These are phyloP conservation scores for Kodamaea lidongshanica DNA, from an alignment of 805 yeast genomes.

Conservation along the genomic window DNA sequence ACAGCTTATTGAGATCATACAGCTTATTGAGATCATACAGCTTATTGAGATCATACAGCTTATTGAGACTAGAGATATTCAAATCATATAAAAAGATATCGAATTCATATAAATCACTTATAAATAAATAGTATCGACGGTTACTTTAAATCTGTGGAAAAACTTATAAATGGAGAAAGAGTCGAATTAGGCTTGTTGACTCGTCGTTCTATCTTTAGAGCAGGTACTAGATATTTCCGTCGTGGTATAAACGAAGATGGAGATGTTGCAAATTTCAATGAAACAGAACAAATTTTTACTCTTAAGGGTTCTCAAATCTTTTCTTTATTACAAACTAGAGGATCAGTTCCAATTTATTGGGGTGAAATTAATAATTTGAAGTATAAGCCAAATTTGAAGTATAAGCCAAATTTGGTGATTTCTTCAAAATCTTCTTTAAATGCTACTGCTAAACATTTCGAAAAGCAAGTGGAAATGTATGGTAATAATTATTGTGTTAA, in stretches of 20 bases:
- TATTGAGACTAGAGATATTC: too few relatives aligned
- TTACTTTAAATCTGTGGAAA: constrained; percentile 53
- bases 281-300: constrained; percentile 74
- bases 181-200: constrained; percentile 58
- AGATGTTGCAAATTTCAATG: constrained; percentile 79
- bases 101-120: too few relatives aligned
- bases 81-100: too few relatives aligned
- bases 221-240: constrained; percentile 95
- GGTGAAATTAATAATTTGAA: constrained; percentile 89
- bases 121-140: too few relatives aligned
- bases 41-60: too few relatives aligned
- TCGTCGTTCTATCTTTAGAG: constrained; percentile 46
- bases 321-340: constrained; percentile 75
- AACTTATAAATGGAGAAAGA: constrained; percentile 48
- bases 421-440: constrained; percentile 38
- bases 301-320: constrained; percentile 21
- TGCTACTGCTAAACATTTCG: constrained; percentile 73
- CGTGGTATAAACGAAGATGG: constrained; percentile 88
- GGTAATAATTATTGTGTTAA: constrained; percentile 85
- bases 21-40: too few relatives aligned
- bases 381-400: too few relatives aligned
- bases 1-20: too few relatives aligned
- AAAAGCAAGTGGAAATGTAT: constrained; percentile 58
- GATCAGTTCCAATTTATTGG: constrained; percentile 96
- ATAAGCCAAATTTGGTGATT: constrained; percentile 74